These are phyloP conservation scores for Pseudogymnoascus pannorum DNA, from an alignment of 2,329 filamentous ascomycete species.

Conservation along the genomic window DNA sequence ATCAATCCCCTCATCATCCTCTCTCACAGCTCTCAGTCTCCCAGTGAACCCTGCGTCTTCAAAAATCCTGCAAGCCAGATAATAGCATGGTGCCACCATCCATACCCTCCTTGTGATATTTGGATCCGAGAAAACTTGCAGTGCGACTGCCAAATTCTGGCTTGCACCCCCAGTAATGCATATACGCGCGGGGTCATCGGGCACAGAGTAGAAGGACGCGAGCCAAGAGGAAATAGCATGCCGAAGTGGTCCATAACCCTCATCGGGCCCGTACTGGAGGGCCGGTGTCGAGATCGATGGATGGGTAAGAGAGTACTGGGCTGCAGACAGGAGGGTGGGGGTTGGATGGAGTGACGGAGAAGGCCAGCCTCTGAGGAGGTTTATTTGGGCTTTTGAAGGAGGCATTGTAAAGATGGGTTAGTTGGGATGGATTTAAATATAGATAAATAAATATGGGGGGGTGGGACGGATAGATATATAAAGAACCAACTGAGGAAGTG, in stretches of 20 bases:
- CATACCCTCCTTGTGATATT: conserved; percentile 55
- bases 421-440: neutral
- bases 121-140: conserved; percentile 59
- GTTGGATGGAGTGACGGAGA: conserved; percentile 45
- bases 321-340: conserved; percentile 43
- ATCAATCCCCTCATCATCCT: conserved; percentile 57
- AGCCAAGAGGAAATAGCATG: conserved; percentile 53
- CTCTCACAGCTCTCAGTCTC: conserved; percentile 52
- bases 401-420: neutral
- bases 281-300: conserved; percentile 41
- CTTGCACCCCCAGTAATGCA: conserved; percentile 60
- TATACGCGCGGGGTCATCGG: conserved; percentile 41
- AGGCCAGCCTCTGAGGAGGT: conserved; percentile 28
- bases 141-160: conserved; percentile 54
- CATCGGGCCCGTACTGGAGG: conserved; percentile 56
- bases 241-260: conserved; percentile 47
- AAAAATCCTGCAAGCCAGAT: conserved; percentile 58
- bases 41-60: conserved; percentile 55
- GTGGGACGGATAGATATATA: neutral
- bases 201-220: conserved; percentile 44
- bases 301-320: conserved; percentile 42
- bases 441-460: neutral
- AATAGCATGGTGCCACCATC: conserved; percentile 60
- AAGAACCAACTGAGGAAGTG: neutral
- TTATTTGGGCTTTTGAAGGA: conserved; percentile 18